Evolutionary conservation across 306 rosid species (phyloP), one percentile per base, ranked within the genome.

Genomic region (Cicer yamashitae): DNA sequence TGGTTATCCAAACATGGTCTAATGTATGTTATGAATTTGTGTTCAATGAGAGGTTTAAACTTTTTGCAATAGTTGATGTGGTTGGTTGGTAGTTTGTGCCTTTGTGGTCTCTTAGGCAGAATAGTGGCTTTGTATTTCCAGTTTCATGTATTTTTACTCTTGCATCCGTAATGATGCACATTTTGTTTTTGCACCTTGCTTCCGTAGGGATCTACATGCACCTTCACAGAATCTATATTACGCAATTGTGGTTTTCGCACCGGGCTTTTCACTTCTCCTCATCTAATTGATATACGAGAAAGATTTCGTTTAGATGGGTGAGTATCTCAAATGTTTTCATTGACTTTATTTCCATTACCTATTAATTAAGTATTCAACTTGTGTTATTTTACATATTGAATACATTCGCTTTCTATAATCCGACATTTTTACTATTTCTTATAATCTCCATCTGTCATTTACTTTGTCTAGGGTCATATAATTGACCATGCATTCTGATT

Each of bases 251-350:
- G 98, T 70, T 89, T 94, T 75, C 96, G 62, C 78, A 94, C 97
- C 20, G 97, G 97, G 17, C 91, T 94, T 77, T 94, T 94, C 81
- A 91, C 96, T n/a, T 94, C 96, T 71, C 98, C 97, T 86, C 98
- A 94, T 87, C 91, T 94, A 71, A 90, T 94, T 85, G 98, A 94
- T 80, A 83, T 94, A 47, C 84, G 93, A 74, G 98, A 94, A 86
- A 91, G 97, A 61, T 94, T 94, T 74, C 96, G 93, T 22, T 58
- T 94, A 79, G 87, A 91, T 74, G 98, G 98, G 98, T 94, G 78
- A 91, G 97, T 85, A 63, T 74, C 45, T 67, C 18, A 38, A 5
- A 76, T 73, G 41, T 51, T 63, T 71, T 20, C 40, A 53, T 47
- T 67, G 51, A 34, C 57, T 45, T 61, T 70, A 37, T 62, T 46